phyloP scores from a whole-genome alignment of 1,284 basidiomycete species.

The Leccinum griseonigrum region DNA sequence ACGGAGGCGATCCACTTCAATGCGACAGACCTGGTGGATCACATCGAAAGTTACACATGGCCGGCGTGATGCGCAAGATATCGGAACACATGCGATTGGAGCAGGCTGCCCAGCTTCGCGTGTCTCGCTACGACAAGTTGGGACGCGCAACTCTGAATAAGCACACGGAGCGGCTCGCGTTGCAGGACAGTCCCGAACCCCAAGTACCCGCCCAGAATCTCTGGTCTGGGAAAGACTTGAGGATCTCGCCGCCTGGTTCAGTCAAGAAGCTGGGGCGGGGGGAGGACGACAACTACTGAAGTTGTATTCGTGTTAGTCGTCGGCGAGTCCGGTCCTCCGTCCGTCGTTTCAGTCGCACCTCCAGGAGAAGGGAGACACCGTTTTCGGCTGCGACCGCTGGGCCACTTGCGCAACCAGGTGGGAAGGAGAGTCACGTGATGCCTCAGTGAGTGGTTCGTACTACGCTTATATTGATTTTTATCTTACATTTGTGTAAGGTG shows the following conservation, averaged over 20 bases:
- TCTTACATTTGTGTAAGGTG: constrained; percentile 26
- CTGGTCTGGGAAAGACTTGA: constrained; percentile 22
- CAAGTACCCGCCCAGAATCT: constrained; percentile 47
- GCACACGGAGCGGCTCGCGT: constrained; percentile 73
- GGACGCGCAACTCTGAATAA: constrained; percentile 61
- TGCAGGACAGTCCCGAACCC: constrained; percentile 77
- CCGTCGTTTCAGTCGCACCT: no score
- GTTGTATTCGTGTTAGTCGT: constrained; percentile 11
- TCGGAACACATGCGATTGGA: constrained; percentile 55
- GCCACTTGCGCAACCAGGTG: constrained; percentile 27
- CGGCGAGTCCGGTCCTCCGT: constrained; percentile 6
- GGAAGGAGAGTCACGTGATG: constrained; percentile 42
- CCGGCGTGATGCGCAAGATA: constrained; percentile 70
- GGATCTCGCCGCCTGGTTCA: constrained; percentile 22
- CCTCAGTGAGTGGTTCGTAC: constrained; percentile 38
- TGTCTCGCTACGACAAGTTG: constrained; percentile 60
- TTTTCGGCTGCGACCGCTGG: not conserved
- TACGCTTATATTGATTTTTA: not conserved
- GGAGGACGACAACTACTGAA: not conserved
- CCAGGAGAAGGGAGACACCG: no score
- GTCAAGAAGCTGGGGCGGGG: constrained; percentile 30
- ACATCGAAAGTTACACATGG: constrained; percentile 78
- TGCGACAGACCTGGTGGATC: constrained; percentile 66
- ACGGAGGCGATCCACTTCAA: constrained; percentile 82
- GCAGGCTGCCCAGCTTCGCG: constrained; percentile 69